Evolutionary conservation across 2,329 filamentous ascomycete genomes (phyloP), one percentile per base, ranked within the genome.

Genomic region (Acrocalymma vagum): DNA sequence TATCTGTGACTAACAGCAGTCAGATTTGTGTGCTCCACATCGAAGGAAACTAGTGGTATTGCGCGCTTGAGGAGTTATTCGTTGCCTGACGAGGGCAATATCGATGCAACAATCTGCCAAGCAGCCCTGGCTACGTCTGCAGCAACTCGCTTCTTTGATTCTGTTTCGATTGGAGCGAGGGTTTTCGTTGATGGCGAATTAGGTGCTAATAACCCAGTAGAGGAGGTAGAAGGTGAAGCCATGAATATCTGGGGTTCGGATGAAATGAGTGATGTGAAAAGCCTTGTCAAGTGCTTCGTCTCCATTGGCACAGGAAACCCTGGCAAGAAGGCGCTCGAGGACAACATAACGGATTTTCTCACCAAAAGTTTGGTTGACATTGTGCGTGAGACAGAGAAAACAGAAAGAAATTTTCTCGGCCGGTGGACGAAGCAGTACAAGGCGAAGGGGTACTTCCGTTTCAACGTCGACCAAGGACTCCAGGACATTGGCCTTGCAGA

Each of bases 151-250:
- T 65, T 62, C 33, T 67, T 64, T 20, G 45, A 55, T 6, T 40
- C 69, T 0, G 69, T 79, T 21, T 25, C 42, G 1, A 65, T 80
- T 21, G 68, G 65, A 1, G 44, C 43, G 3, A 38, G 55, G 22
- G 28, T 26, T 0, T 78, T 72, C 38, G 59, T 74, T 10, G 77
- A 79, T 45, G 76, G 73, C 7, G 45, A 27, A 3, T 8, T 48
- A 3, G 39, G 42, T 10, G 42, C 42, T 2, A 80, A 79, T 51
- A 80, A 79, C 38, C 78, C 77, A 1, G 55, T 74, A 6, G 46
- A 58, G 6, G 46, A 65, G 15, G 49, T 77, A 2, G 72, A 66
- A 65, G 63, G 60, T 11, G 64, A 77, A 48, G 24, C 51, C 2
- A 27, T 28, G 1, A 37, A 51, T 14, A 38, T 53, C 35, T 46